A percentile compares a stretch with the other conserved stretches of the same genome.
Evolutionary conservation across 192 early-diverging fungal species (phyloP).

Genomic region (Podila horticola): DNA sequence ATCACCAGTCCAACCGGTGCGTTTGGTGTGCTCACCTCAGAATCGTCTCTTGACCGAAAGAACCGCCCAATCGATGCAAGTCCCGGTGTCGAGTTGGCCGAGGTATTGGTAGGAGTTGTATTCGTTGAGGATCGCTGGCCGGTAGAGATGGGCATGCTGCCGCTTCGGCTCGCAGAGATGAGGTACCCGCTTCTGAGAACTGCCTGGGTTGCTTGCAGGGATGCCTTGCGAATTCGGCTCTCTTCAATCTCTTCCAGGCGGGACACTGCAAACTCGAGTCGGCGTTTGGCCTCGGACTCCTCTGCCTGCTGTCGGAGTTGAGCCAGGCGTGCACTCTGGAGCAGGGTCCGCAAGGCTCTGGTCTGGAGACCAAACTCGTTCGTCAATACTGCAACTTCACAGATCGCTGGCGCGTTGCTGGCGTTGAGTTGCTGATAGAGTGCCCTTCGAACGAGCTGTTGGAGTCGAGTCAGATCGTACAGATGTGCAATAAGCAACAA

Average conservation of each 20-base stretch:
- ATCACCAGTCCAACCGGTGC: conserved; percentile 4
- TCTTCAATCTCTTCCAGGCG: conserved; percentile 42
- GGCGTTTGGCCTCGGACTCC: conserved; percentile 31
- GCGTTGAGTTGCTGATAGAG: conserved; percentile 31
- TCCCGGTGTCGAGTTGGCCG: conserved; percentile 22
- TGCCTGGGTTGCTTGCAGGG: conserved; percentile 13
- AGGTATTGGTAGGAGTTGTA: background rate
- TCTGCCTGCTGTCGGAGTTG: conserved; percentile 35
- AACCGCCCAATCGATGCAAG: conserved; percentile 31
- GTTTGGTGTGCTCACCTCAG: conserved; percentile 2
- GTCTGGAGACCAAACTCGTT: conserved; percentile 45
- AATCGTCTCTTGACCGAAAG: conserved; percentile 42
- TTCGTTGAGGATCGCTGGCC: background rate
- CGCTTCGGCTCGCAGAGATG: background rate
- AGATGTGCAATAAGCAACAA: conserved; percentile 24
- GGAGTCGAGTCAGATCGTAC: conserved; percentile 46
- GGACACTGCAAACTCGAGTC: conserved; percentile 41
- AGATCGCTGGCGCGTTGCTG: conserved; percentile 28
- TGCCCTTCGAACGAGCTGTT: conserved; percentile 26
- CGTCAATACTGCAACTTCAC: conserved; percentile 40
- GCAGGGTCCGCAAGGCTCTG: conserved; percentile 24
- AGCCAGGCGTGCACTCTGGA: conserved; percentile 25
- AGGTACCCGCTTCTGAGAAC: background rate
- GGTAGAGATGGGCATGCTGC: background rate
- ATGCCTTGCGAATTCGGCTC: conserved; percentile 28